Conservation (phyloP, 805 yeast species). For the Nakazawaea ernobii region DNA sequence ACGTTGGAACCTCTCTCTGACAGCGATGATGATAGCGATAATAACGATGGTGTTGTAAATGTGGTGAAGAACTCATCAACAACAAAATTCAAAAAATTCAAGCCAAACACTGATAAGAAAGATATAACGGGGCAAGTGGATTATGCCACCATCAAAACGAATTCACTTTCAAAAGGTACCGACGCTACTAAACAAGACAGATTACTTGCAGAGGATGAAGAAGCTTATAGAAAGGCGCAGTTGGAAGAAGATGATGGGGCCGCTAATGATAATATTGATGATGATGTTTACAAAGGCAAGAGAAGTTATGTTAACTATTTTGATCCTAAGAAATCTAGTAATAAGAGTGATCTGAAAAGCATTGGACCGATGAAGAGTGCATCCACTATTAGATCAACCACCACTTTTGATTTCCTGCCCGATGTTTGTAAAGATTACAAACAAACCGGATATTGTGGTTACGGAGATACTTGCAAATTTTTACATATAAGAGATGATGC, state of each 20-base stretch:
- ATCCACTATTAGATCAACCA: constrained; percentile 54
- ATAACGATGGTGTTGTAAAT: background rate
- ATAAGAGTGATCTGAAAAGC: constrained; percentile 1
- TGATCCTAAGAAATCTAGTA: constrained; percentile 17
- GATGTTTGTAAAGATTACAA: constrained; percentile 91
- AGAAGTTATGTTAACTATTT: constrained; percentile 20
- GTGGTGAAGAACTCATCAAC: constrained; percentile 9
- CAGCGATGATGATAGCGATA: constrained; percentile 7
- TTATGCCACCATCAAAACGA: background rate
- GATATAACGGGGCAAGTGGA: background rate
- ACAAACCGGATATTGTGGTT: constrained; percentile 93
- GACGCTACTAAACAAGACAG: constrained; percentile 17
- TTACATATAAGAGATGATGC: constrained; percentile 86
- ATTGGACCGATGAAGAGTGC: constrained; percentile 35
- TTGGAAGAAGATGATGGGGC: constrained; percentile 10
- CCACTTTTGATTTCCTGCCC: constrained; percentile 80
- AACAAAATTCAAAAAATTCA: constrained; percentile 2
- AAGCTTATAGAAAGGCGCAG: constrained; percentile 1
- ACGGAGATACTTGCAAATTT: constrained; percentile 95
- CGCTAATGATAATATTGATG: constrained; percentile 13
- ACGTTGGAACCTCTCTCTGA: background rate
- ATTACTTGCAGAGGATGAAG: constrained; percentile 18
- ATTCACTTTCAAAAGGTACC: background rate
- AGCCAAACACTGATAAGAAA: constrained; percentile 2
- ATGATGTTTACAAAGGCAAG: constrained; percentile 24